phyloP scores from a whole-genome alignment of 805 yeast genomes.

The Metschnikowia kunwiensis region DNA sequence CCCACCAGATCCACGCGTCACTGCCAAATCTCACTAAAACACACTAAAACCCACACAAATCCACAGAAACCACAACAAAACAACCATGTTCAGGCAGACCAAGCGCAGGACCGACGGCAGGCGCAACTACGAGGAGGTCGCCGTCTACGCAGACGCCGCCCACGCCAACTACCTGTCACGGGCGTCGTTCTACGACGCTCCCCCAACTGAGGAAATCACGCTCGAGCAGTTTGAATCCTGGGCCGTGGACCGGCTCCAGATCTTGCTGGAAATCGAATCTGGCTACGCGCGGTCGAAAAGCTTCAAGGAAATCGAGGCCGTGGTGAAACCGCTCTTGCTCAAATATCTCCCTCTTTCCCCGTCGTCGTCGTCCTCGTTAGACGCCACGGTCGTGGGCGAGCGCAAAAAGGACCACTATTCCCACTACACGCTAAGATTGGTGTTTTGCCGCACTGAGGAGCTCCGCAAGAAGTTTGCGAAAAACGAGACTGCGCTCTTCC shows the following conservation, averaged over 20 bases:
- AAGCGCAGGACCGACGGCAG: slow-evolving; percentile 74
- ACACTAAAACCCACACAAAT: no score
- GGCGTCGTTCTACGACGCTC: slow-evolving; percentile 68
- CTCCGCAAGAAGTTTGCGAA: slow-evolving; percentile 73
- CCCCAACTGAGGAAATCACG: slow-evolving; percentile 84
- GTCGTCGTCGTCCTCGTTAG: slow-evolving; percentile 25
- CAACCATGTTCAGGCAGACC: slow-evolving; percentile 63
- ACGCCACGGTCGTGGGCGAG: slow-evolving; percentile 47
- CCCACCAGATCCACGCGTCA: no score
- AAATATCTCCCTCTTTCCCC: slow-evolving; percentile 60
- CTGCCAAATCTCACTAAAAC: no score
- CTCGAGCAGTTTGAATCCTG: slow-evolving; percentile 90
- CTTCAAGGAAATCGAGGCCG: slow-evolving; percentile 60
- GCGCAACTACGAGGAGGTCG: slow-evolving; percentile 52
- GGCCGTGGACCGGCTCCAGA: slow-evolving; percentile 89
- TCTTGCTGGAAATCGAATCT: slow-evolving; percentile 81
- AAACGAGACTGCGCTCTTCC: slow-evolving; percentile 73
- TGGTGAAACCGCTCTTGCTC: slow-evolving; percentile 62
- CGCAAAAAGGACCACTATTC: slow-evolving; percentile 88
- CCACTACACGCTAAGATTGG: slow-evolving; percentile 82
- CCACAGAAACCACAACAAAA: no score
- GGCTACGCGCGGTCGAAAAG: slow-evolving; percentile 62
- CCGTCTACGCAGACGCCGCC: slow-evolving; percentile 28
- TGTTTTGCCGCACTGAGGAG: slow-evolving; percentile 85
- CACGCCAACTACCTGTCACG: slow-evolving; percentile 51